Conservation (phyloP, 441 rosid species). For the Sinapis alba region DNA sequence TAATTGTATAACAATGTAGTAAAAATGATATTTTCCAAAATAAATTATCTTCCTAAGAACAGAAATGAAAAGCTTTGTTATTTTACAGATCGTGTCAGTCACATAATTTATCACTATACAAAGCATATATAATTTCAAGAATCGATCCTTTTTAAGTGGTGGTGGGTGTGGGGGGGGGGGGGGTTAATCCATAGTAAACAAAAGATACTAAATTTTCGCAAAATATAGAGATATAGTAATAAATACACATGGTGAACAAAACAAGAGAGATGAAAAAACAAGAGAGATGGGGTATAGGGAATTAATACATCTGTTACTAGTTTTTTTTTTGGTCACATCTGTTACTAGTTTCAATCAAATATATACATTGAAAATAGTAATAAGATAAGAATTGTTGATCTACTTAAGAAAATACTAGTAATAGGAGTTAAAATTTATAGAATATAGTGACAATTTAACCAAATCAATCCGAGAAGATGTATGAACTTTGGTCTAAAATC, state of each 20-base stretch:
- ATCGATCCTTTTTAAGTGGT: neutral
- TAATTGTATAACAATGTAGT: too few relatives aligned
- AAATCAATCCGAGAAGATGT: neutral
- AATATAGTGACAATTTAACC: neutral
- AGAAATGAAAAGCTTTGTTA: neutral
- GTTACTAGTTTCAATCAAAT: neutral
- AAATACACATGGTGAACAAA: neutral
- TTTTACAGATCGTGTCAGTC: neutral
- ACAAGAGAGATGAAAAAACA: neutral
- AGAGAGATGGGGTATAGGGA: constrained; percentile 1
- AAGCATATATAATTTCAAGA: neutral
- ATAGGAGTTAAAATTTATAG: neutral
- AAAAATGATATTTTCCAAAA: too few relatives aligned
- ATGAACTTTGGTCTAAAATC: neutral
- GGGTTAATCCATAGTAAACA: neutral
- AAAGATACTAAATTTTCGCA: neutral
- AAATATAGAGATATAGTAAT: neutral
- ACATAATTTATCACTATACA: neutral
- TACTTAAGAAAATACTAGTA: neutral
- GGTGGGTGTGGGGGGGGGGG: too few relatives aligned
- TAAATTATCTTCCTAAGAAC: neutral
- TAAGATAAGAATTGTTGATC: neutral
- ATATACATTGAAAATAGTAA: neutral
- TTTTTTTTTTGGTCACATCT: too few relatives aligned
- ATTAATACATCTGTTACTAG: neutral